Conservation (phyloP, 768 basidiomycete species). For the Nidularia pulvinata region DNA sequence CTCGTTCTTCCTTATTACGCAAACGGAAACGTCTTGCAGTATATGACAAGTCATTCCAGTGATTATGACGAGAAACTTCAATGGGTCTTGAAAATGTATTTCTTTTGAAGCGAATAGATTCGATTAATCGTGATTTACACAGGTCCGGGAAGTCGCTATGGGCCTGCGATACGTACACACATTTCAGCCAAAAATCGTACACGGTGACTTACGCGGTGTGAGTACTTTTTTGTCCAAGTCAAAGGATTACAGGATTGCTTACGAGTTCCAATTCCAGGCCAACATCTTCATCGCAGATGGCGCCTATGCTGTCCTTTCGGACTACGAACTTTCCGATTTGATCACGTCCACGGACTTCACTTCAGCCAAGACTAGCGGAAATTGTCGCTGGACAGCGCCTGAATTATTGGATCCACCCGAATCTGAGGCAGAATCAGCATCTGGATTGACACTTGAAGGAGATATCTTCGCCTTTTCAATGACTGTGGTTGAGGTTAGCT, state of each 20-base stretch:
- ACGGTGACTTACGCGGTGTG: constrained; percentile 23
- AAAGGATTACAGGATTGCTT: too few species aligned
- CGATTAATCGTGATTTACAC: too few species aligned
- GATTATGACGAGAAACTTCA: too few species aligned
- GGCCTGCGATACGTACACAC: constrained; percentile 21
- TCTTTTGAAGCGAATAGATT: too few species aligned
- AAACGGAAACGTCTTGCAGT: constrained; percentile 17
- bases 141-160: constrained; percentile 5
- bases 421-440: constrained; percentile 2
- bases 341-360: constrained; percentile 16
- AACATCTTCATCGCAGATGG: constrained; percentile 22
- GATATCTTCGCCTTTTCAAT: constrained; percentile 24
- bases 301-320: constrained; percentile 18
- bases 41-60: too few species aligned
- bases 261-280: constrained; percentile 9
- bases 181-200: constrained; percentile 13
- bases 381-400: constrained; percentile 26
- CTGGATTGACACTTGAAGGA: constrained; percentile 7
- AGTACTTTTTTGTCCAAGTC: background rate
- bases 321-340: constrained; percentile 21
- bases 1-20: constrained; percentile 17
- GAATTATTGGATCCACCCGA: constrained; percentile 22
- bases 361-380: constrained; percentile 15
- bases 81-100: too few species aligned
- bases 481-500: constrained; percentile 22